These are phyloP conservation scores for Podosphaera aphanis DNA, from an alignment of 2,329 filamentous ascomycete species.

Conservation along the genomic window DNA sequence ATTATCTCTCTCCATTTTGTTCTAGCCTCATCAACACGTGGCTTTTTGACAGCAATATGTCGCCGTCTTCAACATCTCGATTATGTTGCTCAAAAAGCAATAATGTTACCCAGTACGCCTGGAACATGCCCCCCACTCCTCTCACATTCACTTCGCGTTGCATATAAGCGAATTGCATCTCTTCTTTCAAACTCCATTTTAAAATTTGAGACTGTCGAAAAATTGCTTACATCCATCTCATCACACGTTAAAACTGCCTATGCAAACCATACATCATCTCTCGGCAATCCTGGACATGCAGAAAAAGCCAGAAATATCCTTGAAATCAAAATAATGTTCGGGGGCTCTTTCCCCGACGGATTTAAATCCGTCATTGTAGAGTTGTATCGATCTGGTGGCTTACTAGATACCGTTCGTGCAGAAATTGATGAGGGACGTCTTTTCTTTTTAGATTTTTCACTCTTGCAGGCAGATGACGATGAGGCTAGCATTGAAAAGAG, in stretches of 20 bases:
- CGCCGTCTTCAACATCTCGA: slow-evolving; percentile 38
- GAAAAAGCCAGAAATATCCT: slow-evolving; percentile 12
- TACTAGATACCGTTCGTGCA: slow-evolving; percentile 10
- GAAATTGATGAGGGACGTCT: slow-evolving; percentile 15
- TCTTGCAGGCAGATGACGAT: slow-evolving; percentile 15
- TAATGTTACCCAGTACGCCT: slow-evolving; percentile 3
- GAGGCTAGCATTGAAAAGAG: slow-evolving; percentile 5
- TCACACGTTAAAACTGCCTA: slow-evolving; percentile 13
- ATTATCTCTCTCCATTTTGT: slow-evolving; percentile 38
- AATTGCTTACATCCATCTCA: slow-evolving; percentile 11
- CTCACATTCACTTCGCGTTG: slow-evolving; percentile 10
- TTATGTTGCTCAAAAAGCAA: slow-evolving; percentile 15
- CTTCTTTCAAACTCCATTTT: slow-evolving; percentile 12
- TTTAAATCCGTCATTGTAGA: slow-evolving; percentile 15
- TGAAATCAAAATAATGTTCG: slow-evolving; percentile 15
- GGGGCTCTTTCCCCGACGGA: slow-evolving; percentile 12
- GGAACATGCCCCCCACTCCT: slow-evolving; percentile 3
- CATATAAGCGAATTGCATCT: slow-evolving; percentile 15
- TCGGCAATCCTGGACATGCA: slow-evolving; percentile 5
- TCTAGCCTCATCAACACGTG: slow-evolving; percentile 50
- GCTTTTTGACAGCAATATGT: slow-evolving; percentile 46
- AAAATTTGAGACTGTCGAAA: slow-evolving; percentile 14
- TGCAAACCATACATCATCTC: slow-evolving; percentile 5
- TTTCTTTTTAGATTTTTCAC: slow-evolving; percentile 16
- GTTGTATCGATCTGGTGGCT: slow-evolving; percentile 10